Conservation (phyloP, 2,329 filamentous ascomycete genomes). For the Podosphaera aphanis region DNA sequence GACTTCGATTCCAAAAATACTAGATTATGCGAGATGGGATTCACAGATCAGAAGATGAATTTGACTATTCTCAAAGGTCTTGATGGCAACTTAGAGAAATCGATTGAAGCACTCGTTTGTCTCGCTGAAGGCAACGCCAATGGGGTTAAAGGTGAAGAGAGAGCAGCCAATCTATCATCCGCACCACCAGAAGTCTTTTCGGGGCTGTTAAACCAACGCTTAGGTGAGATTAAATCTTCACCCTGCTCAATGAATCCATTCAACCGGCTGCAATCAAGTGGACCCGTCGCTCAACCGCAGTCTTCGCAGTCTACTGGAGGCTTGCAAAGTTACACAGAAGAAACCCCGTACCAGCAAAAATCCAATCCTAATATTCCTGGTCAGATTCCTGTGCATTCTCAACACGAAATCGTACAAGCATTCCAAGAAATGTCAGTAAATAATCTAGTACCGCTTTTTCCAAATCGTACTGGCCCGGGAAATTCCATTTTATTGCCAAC, state of each 20-base stretch:
- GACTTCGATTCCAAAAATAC: conserved; percentile 54
- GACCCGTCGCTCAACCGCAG: conserved; percentile 30
- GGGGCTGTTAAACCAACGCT: background rate
- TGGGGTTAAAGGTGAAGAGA: conserved; percentile 16
- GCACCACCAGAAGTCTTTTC: conserved; percentile 21
- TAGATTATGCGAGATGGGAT: conserved; percentile 74
- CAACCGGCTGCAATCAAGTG: conserved; percentile 25
- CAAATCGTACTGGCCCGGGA: conserved; percentile 46
- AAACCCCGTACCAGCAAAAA: conserved; percentile 12
- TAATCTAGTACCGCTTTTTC: conserved; percentile 37
- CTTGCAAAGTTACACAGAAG: conserved; percentile 27
- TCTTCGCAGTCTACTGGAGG: conserved; percentile 42
- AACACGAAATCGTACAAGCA: conserved; percentile 28
- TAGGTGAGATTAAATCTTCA: conserved; percentile 5
- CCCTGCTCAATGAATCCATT: conserved; percentile 40
- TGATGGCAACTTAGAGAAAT: conserved; percentile 63
- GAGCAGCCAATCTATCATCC: conserved; percentile 19
- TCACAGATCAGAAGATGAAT: conserved; percentile 63
- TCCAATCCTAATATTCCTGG: conserved; percentile 45
- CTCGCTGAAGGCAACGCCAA: conserved; percentile 43
- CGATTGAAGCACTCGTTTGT: conserved; percentile 64
- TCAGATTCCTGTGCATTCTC: conserved; percentile 19
- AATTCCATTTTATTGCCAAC: conserved; percentile 20
- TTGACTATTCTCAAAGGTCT: conserved; percentile 58
- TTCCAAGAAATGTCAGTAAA: conserved; percentile 56